A percentile compares a stretch with the other conserved stretches of the same genome.
These are phyloP conservation scores for Fusarium guadeloupense DNA, from an alignment of 2,329 filamentous ascomycete species.

Conservation along the genomic window DNA sequence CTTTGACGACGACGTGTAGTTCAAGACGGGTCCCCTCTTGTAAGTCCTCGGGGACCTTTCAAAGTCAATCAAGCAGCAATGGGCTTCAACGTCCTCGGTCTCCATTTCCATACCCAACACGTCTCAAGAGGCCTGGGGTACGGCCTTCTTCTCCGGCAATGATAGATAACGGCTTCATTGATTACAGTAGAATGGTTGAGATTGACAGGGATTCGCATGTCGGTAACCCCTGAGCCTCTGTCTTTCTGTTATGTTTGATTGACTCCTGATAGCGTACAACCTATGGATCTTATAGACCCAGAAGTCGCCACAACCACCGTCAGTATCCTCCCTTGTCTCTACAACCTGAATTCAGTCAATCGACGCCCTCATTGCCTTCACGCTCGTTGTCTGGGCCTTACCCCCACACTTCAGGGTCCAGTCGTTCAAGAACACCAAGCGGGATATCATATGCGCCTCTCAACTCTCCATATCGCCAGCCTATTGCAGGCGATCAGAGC, in stretches of 20 bases:
- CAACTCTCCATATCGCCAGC: slow-evolving; percentile 46
- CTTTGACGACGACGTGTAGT: slow-evolving; percentile 63
- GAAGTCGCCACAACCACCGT: slow-evolving; percentile 48
- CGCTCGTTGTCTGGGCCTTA: slow-evolving; percentile 42
- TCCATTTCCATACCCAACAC: slow-evolving; percentile 67
- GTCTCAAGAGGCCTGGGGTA: slow-evolving; percentile 63
- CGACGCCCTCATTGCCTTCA: slow-evolving; percentile 52
- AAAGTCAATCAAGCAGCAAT: slow-evolving; percentile 56
- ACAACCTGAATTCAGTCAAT: slow-evolving; percentile 53
- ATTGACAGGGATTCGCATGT: slow-evolving; percentile 60
- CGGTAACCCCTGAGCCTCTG: slow-evolving; percentile 29
- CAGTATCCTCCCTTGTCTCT: slow-evolving; percentile 52
- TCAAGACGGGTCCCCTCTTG: slow-evolving; percentile 58
- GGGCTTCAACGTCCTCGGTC: slow-evolving; percentile 64
- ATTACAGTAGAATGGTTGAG: slow-evolving; percentile 61
- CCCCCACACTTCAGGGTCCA: slow-evolving; percentile 27
- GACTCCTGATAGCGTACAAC: slow-evolving; percentile 53
- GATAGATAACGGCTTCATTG: slow-evolving; percentile 57
- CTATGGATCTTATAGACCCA: slow-evolving; percentile 54
- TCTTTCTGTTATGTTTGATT: not conserved
- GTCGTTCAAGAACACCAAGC: slow-evolving; percentile 50
- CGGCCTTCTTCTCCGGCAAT: slow-evolving; percentile 60
- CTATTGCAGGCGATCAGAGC: slow-evolving; percentile 50
- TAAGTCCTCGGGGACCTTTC: slow-evolving; percentile 58
- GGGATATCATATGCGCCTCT: slow-evolving; percentile 44